Conservation (phyloP, 2,329 filamentous ascomycete genomes). For the Fusarium humuli region DNA sequence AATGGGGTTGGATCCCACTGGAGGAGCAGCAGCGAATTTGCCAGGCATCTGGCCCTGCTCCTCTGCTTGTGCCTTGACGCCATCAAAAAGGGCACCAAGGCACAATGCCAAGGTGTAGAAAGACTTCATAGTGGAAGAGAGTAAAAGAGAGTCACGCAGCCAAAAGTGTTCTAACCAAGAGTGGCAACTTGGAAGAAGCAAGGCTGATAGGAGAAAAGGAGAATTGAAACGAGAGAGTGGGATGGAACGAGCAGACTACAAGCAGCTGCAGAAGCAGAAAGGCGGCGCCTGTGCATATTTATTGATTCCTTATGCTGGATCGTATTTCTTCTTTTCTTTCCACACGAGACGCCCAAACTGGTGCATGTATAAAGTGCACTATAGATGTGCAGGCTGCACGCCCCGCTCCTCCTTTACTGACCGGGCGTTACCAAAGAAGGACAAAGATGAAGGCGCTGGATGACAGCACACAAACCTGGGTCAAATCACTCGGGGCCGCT, state of each 20-base stretch:
- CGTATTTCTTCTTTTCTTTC: not conserved
- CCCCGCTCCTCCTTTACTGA: not conserved
- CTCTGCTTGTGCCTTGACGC: conserved; percentile 13
- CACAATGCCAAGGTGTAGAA: conserved; percentile 17
- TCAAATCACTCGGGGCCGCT: conserved; percentile 2
- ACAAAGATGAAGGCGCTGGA: not conserved
- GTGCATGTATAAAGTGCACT: conserved; percentile 4
- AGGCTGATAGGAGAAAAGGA: not conserved
- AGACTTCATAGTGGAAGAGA: conserved; percentile 13
- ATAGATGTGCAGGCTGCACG: conserved; percentile 15
- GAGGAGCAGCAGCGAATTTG: conserved; percentile 27
- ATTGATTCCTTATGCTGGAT: conserved; percentile 7
- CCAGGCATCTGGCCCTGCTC: conserved; percentile 20
- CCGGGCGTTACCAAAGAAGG: conserved; percentile 22
- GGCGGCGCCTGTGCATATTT: conserved; percentile 18
- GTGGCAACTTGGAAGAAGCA: not conserved
- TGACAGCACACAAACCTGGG: conserved; percentile 9
- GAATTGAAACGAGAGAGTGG: conserved; percentile 3
- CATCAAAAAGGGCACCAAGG: conserved; percentile 11
- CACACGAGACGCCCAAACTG: not conserved
- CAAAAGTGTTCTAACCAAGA: conserved; percentile 13
- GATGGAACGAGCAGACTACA: conserved; percentile 8
- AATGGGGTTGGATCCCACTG: conserved; percentile 29
- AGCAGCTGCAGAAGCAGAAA: not conserved
- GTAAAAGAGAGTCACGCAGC: not conserved